Evolutionary conservation across 2,329 filamentous ascomycete species (phyloP).

Genomic region (Xylaria sp.): DNA sequence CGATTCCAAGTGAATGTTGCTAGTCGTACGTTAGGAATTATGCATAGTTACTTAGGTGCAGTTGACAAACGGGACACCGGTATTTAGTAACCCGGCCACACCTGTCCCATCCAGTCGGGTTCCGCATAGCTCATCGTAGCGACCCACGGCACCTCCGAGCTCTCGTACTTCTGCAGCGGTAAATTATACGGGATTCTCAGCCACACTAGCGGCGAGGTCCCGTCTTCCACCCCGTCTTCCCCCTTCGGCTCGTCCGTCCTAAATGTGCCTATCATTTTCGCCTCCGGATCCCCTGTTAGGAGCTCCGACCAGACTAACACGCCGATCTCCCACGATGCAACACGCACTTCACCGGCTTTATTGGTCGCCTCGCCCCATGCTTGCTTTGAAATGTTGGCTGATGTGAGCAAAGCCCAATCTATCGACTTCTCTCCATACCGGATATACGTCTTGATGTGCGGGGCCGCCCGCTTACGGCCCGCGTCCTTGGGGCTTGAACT

Average conservation of each 20-base stretch:
- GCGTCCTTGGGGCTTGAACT: conserved; percentile 55
- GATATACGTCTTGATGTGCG: conserved; percentile 91
- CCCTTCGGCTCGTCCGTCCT: conserved; percentile 64
- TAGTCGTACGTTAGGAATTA: neutral
- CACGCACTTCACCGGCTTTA: conserved; percentile 69
- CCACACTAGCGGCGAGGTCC: conserved; percentile 64
- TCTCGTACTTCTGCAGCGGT: conserved; percentile 74
- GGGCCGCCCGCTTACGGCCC: conserved; percentile 76
- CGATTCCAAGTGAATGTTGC: conserved; percentile 5
- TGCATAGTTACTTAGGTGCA: neutral
- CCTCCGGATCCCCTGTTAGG: conserved; percentile 54
- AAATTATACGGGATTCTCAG: conserved; percentile 86
- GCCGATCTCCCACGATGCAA: conserved; percentile 86
- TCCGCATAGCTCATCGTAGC: conserved; percentile 69
- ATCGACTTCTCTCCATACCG: conserved; percentile 69
- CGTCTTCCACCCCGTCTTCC: conserved; percentile 16
- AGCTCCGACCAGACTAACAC: conserved; percentile 83
- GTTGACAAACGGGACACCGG: neutral
- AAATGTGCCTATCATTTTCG: conserved; percentile 76
- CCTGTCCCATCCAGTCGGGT: conserved; percentile 68
- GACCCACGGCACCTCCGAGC: conserved; percentile 79
- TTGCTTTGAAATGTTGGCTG: conserved; percentile 91
- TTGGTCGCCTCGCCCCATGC: conserved; percentile 80
- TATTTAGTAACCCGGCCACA: conserved; percentile 50
- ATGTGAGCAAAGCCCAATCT: conserved; percentile 88